phyloP scores from a whole-genome alignment of 208 protist species.

The Willaertia magna region DNA sequence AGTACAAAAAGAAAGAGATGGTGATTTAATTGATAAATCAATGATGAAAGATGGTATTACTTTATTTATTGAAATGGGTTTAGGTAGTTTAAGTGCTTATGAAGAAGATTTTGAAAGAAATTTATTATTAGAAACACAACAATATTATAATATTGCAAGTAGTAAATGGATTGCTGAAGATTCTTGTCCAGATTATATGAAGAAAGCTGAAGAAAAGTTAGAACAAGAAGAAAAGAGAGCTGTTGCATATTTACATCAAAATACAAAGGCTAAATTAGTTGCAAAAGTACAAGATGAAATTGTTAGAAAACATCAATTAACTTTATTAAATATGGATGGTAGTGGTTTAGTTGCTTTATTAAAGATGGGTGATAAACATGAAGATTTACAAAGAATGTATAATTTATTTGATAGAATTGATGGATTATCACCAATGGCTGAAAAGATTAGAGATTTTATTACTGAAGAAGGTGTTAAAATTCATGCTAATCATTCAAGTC shows the following conservation, averaged over 20 bases:
- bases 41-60: not conserved
- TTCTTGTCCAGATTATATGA: constrained; percentile 34
- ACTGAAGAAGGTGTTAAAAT: not conserved
- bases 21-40: not conserved
- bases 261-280: constrained; percentile 34
- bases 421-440: not conserved
- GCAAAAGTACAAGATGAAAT: constrained; percentile 45
- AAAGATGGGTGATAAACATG: not conserved
- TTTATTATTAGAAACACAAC: not conserved
- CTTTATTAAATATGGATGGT: constrained; percentile 27
- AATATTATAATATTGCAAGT: not conserved
- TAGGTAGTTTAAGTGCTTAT: not conserved
- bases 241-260: constrained; percentile 36
- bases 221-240: constrained; percentile 46
- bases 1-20: not conserved
- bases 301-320: constrained; percentile 44
- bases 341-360: not conserved
- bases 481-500: not conserved
- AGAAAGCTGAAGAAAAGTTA: constrained; percentile 21
- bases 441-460: not conserved
- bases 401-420: not conserved
- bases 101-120: constrained; percentile 2
- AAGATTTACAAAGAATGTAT: constrained; percentile 4
- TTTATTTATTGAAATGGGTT: not conserved
- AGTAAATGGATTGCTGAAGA: not conserved